These are phyloP conservation scores for Cucumis variabilis DNA, from an alignment of 331 rosid species.

Conservation along the genomic window DNA sequence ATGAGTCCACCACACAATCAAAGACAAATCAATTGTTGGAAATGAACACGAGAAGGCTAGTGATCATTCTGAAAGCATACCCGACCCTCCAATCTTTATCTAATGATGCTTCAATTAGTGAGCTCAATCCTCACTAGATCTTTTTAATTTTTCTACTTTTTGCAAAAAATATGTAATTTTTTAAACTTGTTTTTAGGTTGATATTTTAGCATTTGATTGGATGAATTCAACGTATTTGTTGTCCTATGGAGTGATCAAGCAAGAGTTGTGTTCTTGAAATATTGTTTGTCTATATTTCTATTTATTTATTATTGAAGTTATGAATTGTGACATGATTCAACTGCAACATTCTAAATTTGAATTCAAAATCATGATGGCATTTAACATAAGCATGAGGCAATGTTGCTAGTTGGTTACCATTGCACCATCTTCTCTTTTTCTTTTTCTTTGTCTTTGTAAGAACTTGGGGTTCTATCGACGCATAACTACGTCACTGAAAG, in stretches of 20 bases:
- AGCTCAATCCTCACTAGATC: conserved; percentile 6
- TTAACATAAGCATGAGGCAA: too few species aligned
- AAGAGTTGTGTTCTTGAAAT: too few species aligned
- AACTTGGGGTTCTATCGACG: too few species aligned
- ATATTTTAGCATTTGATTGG: neutral
- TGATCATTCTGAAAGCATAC: neutral
- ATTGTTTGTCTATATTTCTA: too few species aligned
- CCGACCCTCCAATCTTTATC: neutral
- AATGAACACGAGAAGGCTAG: neutral
- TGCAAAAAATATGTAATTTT: neutral
- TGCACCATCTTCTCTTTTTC: too few species aligned
- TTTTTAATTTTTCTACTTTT: neutral
- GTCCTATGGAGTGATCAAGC: neutral
- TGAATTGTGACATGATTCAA: too few species aligned
- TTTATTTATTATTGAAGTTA: too few species aligned
- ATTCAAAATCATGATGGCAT: too few species aligned
- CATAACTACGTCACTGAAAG: too few species aligned
- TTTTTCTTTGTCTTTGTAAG: too few species aligned
- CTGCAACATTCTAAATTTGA: too few species aligned
- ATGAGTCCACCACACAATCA: neutral
- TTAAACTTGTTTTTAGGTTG: neutral
- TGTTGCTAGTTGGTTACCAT: too few species aligned
- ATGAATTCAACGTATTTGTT: neutral
- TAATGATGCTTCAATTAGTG: neutral
- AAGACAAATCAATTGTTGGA: neutral